Base-by-base conservation (phyloP, 257 asterid genomes). In the Solanum ossicruentum region DNA sequence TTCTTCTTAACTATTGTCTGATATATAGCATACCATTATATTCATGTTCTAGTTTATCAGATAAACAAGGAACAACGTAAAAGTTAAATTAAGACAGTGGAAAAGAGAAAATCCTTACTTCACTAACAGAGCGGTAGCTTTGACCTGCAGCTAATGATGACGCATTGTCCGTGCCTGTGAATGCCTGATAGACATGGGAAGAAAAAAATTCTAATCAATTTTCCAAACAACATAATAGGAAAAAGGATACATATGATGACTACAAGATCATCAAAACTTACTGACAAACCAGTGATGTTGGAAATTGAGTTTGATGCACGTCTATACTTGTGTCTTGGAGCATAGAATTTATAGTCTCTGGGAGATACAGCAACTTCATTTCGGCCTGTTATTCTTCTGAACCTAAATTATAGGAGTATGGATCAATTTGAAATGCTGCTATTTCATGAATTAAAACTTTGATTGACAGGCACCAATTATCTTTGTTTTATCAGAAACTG, bases 241-340 rank as follows among this genome's bases (percentile, higher is more conserved):
- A 88, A 63, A 83, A 61, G 54, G 84, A 86, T 82, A 79, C 32
- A 82, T 66, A 84, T 49, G 36, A 75, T 83, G 86, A 85, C 43
- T 26, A 78, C 66, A 73, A 55, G 77, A 55, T 57, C 51, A 58
- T 65, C 52, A 70, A 84, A 88, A 85, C 96, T 89, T 92, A 95
- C 99, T 52, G 96, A 93, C 88, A 93, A 90, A 88, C 93, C 92
- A 83, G 96, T 90, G 81, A 97, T 89, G 87, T 81, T 92, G 88
- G 97, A 89, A 88, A 92, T 88, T 41, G 97, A 89, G 91, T 89
- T 95, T 10, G 98, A 91, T 60, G 90, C 91, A 23, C 98, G 99
- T 88, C 98, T 94, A 83, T 88, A 95, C 88, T 97, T 96, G 91
- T 93, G 99, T 82, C 99, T 93, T 61, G 99, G 99, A 84, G 98